A percentile compares a stretch with the other conserved stretches of the same genome.
These are phyloP conservation scores for Rhizophagus prolifer DNA, from an alignment of 192 early-diverging fungal species.

Conservation along the genomic window DNA sequence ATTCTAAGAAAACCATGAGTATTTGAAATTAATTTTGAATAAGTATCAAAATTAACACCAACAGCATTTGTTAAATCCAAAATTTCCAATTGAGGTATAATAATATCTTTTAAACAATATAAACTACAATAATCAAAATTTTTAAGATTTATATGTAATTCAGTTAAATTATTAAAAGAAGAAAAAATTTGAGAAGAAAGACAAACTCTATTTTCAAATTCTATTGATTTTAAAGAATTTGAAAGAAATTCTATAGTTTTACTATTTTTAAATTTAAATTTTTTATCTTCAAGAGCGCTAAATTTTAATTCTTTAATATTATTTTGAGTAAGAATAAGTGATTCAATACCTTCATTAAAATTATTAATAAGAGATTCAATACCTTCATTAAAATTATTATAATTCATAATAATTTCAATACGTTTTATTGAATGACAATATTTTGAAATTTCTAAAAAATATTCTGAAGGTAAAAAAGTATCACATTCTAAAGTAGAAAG, in stretches of 20 bases:
- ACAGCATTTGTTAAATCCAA: background rate
- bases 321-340: background rate
- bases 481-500: background rate
- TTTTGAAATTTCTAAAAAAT: background rate
- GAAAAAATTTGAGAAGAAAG: background rate
- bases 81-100: background rate
- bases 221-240: background rate
- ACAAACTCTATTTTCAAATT: background rate
- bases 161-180: background rate
- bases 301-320: background rate
- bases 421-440: background rate
- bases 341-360: background rate
- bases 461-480: background rate
- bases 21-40: background rate
- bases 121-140: background rate
- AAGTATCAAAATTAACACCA: background rate
- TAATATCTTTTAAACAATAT: constrained; percentile 1
- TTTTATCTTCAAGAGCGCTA: background rate
- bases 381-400: too few species aligned
- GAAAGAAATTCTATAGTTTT: background rate
- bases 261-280: background rate
- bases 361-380: background rate
- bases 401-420: background rate
- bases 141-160: background rate
- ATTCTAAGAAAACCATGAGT: background rate